phyloP scores from a whole-genome alignment of 2,329 filamentous ascomycete species.

The Ascomycota sp. region DNA sequence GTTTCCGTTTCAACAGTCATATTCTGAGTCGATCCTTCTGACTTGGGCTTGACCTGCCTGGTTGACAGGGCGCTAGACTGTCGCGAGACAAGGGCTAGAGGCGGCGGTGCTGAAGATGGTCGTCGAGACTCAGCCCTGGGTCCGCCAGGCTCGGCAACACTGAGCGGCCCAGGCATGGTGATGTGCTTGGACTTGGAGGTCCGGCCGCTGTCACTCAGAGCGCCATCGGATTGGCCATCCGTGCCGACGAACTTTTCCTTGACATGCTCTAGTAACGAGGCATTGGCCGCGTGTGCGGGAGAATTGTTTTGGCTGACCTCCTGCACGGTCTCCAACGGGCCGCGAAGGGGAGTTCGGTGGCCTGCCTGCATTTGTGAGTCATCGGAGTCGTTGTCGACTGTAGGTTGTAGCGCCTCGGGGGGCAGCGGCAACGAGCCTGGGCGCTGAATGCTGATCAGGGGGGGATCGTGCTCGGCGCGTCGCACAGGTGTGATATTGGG shows the following conservation, averaged over 20 bases:
- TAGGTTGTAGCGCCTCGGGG: slow-evolving; percentile 14
- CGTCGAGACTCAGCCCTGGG: slow-evolving; percentile 21
- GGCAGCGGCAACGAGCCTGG: slow-evolving; percentile 25
- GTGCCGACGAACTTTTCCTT: slow-evolving; percentile 25
- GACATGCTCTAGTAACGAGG: slow-evolving; percentile 26
- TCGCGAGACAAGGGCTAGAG: slow-evolving; percentile 30
- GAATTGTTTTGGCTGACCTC: slow-evolving; percentile 66
- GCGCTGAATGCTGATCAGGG: slow-evolving; percentile 31
- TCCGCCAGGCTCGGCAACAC: slow-evolving; percentile 45
- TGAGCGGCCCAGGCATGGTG: slow-evolving; percentile 29
- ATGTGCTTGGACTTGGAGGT: slow-evolving; percentile 26
- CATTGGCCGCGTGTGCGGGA: slow-evolving; percentile 28
- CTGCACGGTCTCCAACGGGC: slow-evolving; percentile 72
- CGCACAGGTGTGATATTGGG: slow-evolving; percentile 22
- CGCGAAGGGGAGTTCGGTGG: slow-evolving; percentile 37
- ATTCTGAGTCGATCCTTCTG: slow-evolving; percentile 60
- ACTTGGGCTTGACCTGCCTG: slow-evolving; percentile 48
- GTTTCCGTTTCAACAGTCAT: slow-evolving; percentile 98
- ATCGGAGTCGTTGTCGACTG: slow-evolving; percentile 31
- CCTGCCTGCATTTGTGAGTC: slow-evolving; percentile 27
- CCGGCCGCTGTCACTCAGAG: slow-evolving; percentile 17
- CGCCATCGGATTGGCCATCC: slow-evolving; percentile 20
- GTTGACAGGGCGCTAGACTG: slow-evolving; percentile 46
- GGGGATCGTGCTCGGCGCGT: slow-evolving; percentile 28
- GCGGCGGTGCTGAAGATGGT: slow-evolving; percentile 27